These are phyloP conservation scores for Pleodorina starrii DNA, from an alignment of 139 green algal genomes.

Conservation along the genomic window DNA sequence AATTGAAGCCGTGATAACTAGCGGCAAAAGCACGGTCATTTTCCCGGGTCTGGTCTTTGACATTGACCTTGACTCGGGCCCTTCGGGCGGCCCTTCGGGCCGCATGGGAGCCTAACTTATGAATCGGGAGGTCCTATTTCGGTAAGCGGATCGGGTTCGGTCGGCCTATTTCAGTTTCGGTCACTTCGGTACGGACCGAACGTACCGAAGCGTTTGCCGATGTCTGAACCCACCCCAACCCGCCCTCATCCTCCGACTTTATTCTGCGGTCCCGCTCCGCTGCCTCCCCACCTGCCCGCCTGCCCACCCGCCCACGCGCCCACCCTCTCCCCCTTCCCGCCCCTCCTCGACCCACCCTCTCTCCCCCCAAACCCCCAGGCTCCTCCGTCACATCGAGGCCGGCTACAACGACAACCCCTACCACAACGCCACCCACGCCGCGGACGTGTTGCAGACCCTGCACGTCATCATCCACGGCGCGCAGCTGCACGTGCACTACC, in stretches of 20 bases:
- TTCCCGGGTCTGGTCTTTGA: background rate
- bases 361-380: background rate
- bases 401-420: conserved; percentile 60
- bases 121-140: background rate
- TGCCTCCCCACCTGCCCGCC: too few species aligned
- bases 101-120: too few species aligned
- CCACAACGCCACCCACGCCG: conserved; percentile 67
- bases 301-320: too few species aligned
- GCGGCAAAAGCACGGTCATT: background rate
- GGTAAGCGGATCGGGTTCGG: background rate
- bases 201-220: background rate
- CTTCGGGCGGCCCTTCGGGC: background rate
- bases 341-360: too few species aligned
- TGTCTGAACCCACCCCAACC: background rate
- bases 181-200: background rate
- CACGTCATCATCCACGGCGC: conserved; percentile 63
- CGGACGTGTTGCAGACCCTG: conserved; percentile 68
- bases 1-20: background rate
- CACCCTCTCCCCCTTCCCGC: too few species aligned
- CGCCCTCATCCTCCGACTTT: too few species aligned
- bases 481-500: conserved; percentile 38
- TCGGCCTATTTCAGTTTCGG: background rate
- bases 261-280: too few species aligned
- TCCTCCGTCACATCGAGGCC: conserved; percentile 40
- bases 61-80: background rate